These are phyloP conservation scores for Penicillium cosmopolitanum DNA, from an alignment of 495 filamentous ascomycete species.

Conservation along the genomic window DNA sequence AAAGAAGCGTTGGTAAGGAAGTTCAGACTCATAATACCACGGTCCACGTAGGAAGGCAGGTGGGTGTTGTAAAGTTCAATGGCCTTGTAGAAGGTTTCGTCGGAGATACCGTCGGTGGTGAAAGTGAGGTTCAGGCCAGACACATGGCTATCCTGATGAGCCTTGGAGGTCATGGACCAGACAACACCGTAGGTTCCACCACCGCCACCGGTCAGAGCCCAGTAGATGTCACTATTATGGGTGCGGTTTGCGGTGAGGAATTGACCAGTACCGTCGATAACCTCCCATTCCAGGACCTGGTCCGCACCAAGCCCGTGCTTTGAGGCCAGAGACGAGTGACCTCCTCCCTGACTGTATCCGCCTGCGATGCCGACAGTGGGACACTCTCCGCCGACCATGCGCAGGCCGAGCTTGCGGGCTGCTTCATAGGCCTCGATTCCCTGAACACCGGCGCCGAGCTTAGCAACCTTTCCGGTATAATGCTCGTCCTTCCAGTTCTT, in stretches of 20 bases:
- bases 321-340: conserved; percentile 55
- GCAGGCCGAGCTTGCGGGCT: conserved; percentile 27
- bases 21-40: conserved; percentile 35
- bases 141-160: conserved; percentile 38
- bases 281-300: conserved; percentile 60
- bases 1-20: conserved; percentile 46
- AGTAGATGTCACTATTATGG: conserved; percentile 62
- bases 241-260: conserved; percentile 50
- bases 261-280: conserved; percentile 54
- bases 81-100: conserved; percentile 45
- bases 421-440: conserved; percentile 46
- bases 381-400: conserved; percentile 18
- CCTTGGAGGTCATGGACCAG: conserved; percentile 51
- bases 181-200: conserved; percentile 64
- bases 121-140: conserved; percentile 31
- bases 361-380: conserved; percentile 35
- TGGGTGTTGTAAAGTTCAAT: conserved; percentile 41
- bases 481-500: conserved; percentile 30
- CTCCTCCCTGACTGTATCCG: conserved; percentile 62
- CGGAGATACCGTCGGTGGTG: conserved; percentile 17
- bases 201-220: conserved; percentile 67
- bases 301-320: conserved; percentile 63
- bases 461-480: conserved; percentile 54
- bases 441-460: conserved; percentile 57
- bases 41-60: conserved; percentile 48